Conservation (phyloP, 1,139 yeast genomes). For the Yarrowia galli region DNA sequence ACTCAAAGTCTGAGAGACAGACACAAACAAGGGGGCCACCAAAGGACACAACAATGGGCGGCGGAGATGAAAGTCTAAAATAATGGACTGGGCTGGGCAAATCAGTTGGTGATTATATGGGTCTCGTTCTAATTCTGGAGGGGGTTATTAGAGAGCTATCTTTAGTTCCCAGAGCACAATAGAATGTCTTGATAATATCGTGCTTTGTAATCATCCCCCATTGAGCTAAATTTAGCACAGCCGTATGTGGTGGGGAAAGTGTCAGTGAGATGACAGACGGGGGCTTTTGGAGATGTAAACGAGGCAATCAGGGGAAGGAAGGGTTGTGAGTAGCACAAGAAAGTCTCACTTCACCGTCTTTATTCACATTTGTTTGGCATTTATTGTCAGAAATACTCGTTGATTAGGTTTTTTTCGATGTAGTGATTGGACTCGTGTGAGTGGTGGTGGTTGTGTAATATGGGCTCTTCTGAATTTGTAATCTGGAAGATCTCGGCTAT, state of each 20-base stretch:
- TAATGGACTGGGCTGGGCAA: background rate
- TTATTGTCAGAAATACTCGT: no score
- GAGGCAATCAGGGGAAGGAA: no score
- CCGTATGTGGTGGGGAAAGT: background rate
- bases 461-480: no score
- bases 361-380: no score
- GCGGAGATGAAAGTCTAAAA: slow-evolving; percentile 3
- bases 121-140: no score
- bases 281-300: background rate
- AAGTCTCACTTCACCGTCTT: no score
- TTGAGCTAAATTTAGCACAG: slow-evolving; percentile 9
- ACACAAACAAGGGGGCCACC: background rate
- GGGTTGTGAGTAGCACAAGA: no score
- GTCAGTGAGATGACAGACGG: no score
- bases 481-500: no score
- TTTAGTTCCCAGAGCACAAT: no score
- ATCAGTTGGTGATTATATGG: background rate
- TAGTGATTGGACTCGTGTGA: background rate
- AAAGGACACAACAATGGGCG: background rate
- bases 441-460: no score
- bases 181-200: background rate
- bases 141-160: no score
- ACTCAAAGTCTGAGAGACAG: background rate
- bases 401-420: background rate
- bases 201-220: slow-evolving; percentile 7